Base-by-base conservation (phyloP, 306 rosid species). In the Vigna mungo region DNA sequence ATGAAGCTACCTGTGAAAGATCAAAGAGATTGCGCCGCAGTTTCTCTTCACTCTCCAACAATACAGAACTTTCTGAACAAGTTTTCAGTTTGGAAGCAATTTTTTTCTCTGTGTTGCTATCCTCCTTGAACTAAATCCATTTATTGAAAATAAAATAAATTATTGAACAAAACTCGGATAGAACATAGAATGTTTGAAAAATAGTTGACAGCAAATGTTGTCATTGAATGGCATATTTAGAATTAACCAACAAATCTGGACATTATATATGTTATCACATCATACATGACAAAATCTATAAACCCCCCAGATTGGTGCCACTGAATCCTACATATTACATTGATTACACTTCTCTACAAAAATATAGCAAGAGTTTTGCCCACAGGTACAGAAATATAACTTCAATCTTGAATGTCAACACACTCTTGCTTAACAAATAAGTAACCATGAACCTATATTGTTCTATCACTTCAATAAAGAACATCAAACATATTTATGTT, bases 71-170 rank as follows among this genome's bases (percentile, higher is more conserved):
- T 73, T 86, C 97, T 7, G 85, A 82, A 77, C 70, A 82, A 60
- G 90, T 72, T 84, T 90, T 88, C 81, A 95, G 88, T 93, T 89
- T 90, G 86, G 95, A 76, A 72, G 78, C 97, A 83, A 95, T 82
- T 80, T 89, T 90, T 85, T 92, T 89, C 89, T 92, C 89, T 6
- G 98, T 90, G 89, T 87, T 84, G 84, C 98, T 78, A 68, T 92
- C 97, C 83, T 92, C 97, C 89, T 90, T 95, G 85, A 95, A 95
- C 98, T 95, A 54, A 70, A 80, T 72, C 43, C 54, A 68, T 63
- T 46, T 12, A 69, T 17, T 46, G 16, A 75, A 72, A 78, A 74
- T 43, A 65, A 49, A 44, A 67, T 30, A 61, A 27, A 6, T 43
- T 52, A 52, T 4, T 63, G 23, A 49, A 63, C 68, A 36, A 49